Conservation (phyloP, 129 eudicot genomes). For the Mikania micrantha region DNA sequence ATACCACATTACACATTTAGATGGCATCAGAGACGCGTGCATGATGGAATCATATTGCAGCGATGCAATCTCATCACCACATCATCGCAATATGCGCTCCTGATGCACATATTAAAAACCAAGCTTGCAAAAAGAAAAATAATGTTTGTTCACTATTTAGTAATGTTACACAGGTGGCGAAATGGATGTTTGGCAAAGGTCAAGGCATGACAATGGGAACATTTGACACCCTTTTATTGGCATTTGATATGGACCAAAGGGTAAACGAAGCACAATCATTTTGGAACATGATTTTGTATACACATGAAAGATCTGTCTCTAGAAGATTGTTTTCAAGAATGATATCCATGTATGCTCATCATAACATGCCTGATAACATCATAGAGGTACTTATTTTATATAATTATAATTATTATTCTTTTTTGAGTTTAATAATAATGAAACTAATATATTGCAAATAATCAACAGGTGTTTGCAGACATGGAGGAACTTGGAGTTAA, state of each 20-base stretch:
- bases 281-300: constrained; percentile 90
- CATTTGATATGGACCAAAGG: constrained; percentile 79
- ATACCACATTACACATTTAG: too few species aligned
- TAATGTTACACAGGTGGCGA: constrained; percentile 54
- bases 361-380: constrained; percentile 40
- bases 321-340: constrained; percentile 72
- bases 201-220: constrained; percentile 98
- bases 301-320: constrained; percentile 74
- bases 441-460: constrained; percentile 11
- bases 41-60: too few species aligned
- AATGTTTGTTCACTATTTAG: constrained; percentile 4
- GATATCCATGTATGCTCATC: constrained; percentile 60
- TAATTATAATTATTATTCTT: not conserved
- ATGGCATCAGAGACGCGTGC: too few species aligned
- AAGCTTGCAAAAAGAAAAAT: too few species aligned
- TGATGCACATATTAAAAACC: too few species aligned
- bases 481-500: constrained; percentile 98
- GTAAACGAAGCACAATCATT: constrained; percentile 76
- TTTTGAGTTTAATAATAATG: not conserved
- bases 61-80: too few species aligned
- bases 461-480: constrained; percentile 88
- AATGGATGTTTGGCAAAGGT: constrained; percentile 98
- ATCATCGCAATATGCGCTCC: too few species aligned
- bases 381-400: constrained; percentile 55
- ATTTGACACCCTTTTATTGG: constrained; percentile 70